Conservation (phyloP, 257 asterid genomes). For the Solanum rostratum region DNA sequence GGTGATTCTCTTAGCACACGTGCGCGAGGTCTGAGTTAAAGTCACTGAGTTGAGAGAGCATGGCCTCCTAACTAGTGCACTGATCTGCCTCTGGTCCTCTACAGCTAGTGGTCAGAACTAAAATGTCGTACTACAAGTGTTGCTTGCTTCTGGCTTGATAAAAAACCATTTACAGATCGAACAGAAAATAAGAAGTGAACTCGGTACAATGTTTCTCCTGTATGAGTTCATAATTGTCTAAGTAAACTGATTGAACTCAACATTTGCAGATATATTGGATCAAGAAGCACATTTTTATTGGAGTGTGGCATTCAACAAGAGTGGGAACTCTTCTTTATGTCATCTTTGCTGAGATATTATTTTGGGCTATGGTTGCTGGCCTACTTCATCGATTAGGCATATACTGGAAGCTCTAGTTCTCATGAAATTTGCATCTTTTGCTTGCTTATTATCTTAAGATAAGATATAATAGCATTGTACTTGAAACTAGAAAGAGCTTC, state of each 20-base stretch:
- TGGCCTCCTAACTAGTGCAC: neutral
- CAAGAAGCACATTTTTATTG: constrained; percentile 59
- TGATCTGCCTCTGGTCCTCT: neutral
- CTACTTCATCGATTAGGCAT: constrained; percentile 38
- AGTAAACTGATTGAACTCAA: neutral
- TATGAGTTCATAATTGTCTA: neutral
- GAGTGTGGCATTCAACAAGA: constrained; percentile 57
- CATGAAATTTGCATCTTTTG: neutral
- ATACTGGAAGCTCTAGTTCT: constrained; percentile 55
- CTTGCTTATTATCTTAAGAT: neutral
- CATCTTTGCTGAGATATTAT: constrained; percentile 55
- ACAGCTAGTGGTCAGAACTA: neutral
- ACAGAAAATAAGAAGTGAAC: neutral
- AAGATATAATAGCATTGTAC: neutral
- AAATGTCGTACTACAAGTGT: neutral
- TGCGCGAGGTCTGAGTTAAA: neutral
- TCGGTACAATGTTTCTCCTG: neutral
- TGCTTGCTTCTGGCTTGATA: neutral
- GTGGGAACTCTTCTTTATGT: constrained; percentile 62
- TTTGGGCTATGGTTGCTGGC: constrained; percentile 58
- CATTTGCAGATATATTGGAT: constrained; percentile 48
- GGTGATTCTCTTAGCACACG: neutral
- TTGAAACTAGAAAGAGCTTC: neutral
- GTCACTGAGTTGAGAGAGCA: neutral
- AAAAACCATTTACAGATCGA: neutral